Evolutionary conservation across 2,329 filamentous ascomycete genomes (phyloP).

Genomic region (Botrytis squamosa): DNA sequence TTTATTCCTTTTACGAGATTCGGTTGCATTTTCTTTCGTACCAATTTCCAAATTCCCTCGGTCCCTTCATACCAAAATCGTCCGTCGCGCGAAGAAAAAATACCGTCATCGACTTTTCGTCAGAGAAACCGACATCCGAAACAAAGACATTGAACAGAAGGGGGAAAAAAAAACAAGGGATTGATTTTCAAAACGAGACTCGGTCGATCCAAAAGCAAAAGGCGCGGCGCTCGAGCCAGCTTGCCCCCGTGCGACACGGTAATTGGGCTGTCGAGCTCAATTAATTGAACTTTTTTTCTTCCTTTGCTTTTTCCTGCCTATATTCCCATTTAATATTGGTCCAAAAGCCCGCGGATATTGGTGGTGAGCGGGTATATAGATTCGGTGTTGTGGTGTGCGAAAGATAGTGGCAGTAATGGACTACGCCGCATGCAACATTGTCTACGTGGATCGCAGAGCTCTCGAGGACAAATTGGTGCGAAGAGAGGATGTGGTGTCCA

Average conservation of each 20-base stretch:
- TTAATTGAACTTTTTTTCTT: neutral
- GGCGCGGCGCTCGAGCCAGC: slow-evolving; percentile 13
- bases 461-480: slow-evolving; percentile 41
- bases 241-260: slow-evolving; percentile 10
- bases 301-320: neutral
- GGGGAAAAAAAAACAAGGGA: neutral
- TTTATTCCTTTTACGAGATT: slow-evolving; percentile 9
- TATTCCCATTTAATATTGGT: slow-evolving; percentile 18
- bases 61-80: neutral
- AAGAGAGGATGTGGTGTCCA: slow-evolving; percentile 37
- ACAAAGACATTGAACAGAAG: neutral
- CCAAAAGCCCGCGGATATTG: slow-evolving; percentile 22
- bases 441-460: slow-evolving; percentile 46
- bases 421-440: slow-evolving; percentile 45
- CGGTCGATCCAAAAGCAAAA: neutral
- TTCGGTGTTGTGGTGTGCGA: slow-evolving; percentile 34
- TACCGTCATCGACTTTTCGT: slow-evolving; percentile 12
- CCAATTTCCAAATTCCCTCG: slow-evolving; percentile 2
- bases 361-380: slow-evolving; percentile 31
- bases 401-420: slow-evolving; percentile 40
- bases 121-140: neutral
- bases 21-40: slow-evolving; percentile 11
- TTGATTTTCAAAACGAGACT: slow-evolving; percentile 6
- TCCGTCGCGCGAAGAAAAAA: slow-evolving; percentile 8
- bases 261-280: slow-evolving; percentile 5